Conservation (phyloP, 306 rosid genomes). For the Prunus persica region DNA sequence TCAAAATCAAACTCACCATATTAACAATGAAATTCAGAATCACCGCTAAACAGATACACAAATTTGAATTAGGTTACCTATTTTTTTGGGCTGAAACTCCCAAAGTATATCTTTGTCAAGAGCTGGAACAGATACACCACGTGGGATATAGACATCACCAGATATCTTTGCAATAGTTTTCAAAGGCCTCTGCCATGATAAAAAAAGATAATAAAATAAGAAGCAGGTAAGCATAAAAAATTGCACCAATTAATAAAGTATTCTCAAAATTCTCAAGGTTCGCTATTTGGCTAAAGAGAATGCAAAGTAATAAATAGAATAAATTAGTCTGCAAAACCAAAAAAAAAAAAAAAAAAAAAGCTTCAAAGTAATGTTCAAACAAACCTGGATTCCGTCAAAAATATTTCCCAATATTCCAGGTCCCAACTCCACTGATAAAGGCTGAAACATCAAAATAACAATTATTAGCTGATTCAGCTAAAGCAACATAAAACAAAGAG, state of each 20-base stretch:
- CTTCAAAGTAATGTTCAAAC: constrained; percentile 16
- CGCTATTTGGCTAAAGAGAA: not conserved
- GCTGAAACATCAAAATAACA: constrained; percentile 48
- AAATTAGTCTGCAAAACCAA: not conserved
- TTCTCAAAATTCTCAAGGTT: not conserved
- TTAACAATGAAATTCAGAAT: not conserved
- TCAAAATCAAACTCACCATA: constrained; percentile 2
- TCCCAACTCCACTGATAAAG: constrained; percentile 98
- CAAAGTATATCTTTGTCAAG: constrained; percentile 94
- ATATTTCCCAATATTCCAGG: constrained; percentile 98
- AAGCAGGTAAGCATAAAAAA: not conserved
- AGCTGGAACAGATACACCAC: constrained; percentile 96
- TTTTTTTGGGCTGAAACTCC: constrained; percentile 91
- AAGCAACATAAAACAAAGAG: constrained; percentile 8
- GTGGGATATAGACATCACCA: constrained; percentile 98
- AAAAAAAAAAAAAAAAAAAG: not conserved
- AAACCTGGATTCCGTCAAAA: constrained; percentile 99
- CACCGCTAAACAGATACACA: not conserved
- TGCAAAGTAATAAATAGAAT: not conserved
- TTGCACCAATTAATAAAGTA: not conserved
- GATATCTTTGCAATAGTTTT: constrained; percentile 93
- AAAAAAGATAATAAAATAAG: not conserved
- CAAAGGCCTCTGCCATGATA: constrained; percentile 72
- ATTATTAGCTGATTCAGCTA: constrained; percentile 23
- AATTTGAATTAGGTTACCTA: constrained; percentile 45